phyloP scores from a whole-genome alignment of 768 basidiomycete genomes.

The Boletus subparvulus region DNA sequence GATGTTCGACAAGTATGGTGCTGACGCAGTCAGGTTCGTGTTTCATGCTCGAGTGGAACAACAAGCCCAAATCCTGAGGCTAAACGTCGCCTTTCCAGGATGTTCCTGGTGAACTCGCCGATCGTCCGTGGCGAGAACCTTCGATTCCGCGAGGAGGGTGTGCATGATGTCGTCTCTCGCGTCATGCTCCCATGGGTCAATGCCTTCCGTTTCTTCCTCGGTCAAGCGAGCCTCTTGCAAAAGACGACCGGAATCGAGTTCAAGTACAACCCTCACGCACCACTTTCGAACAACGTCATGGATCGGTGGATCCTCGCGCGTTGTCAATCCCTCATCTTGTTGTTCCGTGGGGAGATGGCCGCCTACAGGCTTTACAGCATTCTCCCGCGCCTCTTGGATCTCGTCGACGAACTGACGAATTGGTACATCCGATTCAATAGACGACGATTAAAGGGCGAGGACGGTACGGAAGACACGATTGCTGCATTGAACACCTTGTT shows the following conservation, averaged over 20 bases:
- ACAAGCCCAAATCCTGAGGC: neutral
- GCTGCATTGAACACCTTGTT: conserved; percentile 93
- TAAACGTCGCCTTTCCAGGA: conserved; percentile 45
- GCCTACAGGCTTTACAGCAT: conserved; percentile 97
- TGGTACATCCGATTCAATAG: conserved; percentile 99
- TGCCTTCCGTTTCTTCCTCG: conserved; percentile 98
- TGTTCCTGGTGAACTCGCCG: conserved; percentile 99
- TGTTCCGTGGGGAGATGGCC: conserved; percentile 93
- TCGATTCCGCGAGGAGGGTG: conserved; percentile 96
- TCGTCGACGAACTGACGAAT: conserved; percentile 96
- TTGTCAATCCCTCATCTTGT: conserved; percentile 93
- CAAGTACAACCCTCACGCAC: conserved; percentile 83
- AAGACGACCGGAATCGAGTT: conserved; percentile 78
- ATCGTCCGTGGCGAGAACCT: conserved; percentile 98
- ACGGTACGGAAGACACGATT: conserved; percentile 83
- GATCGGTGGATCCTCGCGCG: conserved; percentile 97
- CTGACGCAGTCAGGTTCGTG: conserved; percentile 84
- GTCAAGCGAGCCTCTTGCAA: conserved; percentile 85
- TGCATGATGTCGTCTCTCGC: conserved; percentile 93
- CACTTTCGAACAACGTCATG: conserved; percentile 90
- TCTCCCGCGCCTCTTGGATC: conserved; percentile 88
- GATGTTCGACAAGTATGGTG: conserved; percentile 88
- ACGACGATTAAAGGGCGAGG: conserved; percentile 91
- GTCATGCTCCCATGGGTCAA: conserved; percentile 98
- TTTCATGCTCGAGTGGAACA: neutral